Base-by-base conservation (phyloP, 768 basidiomycete genomes). In the Boletus rufocinnamomeus region DNA sequence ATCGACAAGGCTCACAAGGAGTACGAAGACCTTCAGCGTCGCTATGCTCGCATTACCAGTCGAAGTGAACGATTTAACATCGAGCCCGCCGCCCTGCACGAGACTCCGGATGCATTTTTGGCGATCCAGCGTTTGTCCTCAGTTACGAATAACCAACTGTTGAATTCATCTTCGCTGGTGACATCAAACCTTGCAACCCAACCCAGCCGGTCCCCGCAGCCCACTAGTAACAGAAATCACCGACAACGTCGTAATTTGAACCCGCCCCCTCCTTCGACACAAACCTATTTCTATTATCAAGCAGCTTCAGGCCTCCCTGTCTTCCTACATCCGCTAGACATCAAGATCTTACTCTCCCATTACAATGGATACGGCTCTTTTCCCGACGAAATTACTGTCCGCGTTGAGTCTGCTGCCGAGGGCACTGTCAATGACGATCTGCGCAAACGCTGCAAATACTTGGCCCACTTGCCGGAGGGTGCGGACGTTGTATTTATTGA, bases 201-300 rank as follows among this genome's bases (percentile, higher is more conserved):
- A 23, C 43, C 63, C 17, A 45, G 17, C 25, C 57, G 58, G 47
- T 44, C 61, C 9, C 21, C 52, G 17, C 57, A 54, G 25, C 25
- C 60, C 25, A 66, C 43, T 13, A 54, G 51, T 44, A 80, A 77
- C 45, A 82, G 79, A 59, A 74, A 65, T 49, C 82, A 82, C 35
- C 82, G 82, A 56, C 85, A 85, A 53, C 84, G 91, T 30, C 83
- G 85, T 57, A 94, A 94, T 69, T 73, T 94, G 63, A 94, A 93
- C 66, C 90, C 91, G 1, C 91, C 90, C 2, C 91, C 92, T 3
- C 91, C 89, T 19, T 90, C 91, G 19, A 89, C 91, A 17, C 89
- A 92, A 11, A 89, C 93, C 10, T 99, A 96, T 75, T 95, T 90
- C 70, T 99, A 90, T 74, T 99, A 98, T 72, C 97, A 98, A 72